A percentile compares a stretch with the other conserved stretches of the same genome.
phyloP scores from a whole-genome alignment of 768 basidiomycete species.

The Floccularia luteovirens region DNA sequence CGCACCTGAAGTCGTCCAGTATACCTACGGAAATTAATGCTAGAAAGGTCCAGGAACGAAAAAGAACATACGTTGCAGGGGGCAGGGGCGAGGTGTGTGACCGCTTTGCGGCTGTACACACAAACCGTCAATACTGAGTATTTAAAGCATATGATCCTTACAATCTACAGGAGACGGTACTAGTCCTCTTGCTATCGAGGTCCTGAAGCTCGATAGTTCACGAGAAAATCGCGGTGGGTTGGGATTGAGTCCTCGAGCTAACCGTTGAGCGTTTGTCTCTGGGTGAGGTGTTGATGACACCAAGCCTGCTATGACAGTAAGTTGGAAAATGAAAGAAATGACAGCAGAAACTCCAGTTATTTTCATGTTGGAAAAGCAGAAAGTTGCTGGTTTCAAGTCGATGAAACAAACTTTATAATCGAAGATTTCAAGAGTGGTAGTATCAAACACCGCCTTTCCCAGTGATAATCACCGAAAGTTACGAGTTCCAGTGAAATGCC shows the following conservation, averaged over 20 bases:
- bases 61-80: constrained; percentile 15
- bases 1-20: constrained; percentile 30
- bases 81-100: constrained; percentile 15
- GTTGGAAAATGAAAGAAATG: too few relatives aligned
- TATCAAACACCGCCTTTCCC: too few relatives aligned
- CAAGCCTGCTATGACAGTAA: constrained; percentile 12
- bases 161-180: too few relatives aligned
- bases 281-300: constrained; percentile 11
- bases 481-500: too few relatives aligned
- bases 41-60: neutral
- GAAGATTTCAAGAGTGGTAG: too few relatives aligned
- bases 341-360: constrained; percentile 3
- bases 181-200: too few relatives aligned
- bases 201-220: neutral
- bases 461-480: too few relatives aligned
- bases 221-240: constrained; percentile 26
- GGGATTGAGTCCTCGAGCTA: constrained; percentile 38
- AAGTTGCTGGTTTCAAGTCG: too few relatives aligned
- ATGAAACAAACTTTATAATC: too few relatives aligned
- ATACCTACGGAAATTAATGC: constrained; percentile 13
- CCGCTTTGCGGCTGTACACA: constrained; percentile 10
- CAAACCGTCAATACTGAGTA: neutral
- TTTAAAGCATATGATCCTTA: too few relatives aligned
- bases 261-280: constrained; percentile 33
- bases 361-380: neutral